Evolutionary conservation across 78 protist genomes (phyloP).

Genomic region (Tieghemostelium lacteum): DNA sequence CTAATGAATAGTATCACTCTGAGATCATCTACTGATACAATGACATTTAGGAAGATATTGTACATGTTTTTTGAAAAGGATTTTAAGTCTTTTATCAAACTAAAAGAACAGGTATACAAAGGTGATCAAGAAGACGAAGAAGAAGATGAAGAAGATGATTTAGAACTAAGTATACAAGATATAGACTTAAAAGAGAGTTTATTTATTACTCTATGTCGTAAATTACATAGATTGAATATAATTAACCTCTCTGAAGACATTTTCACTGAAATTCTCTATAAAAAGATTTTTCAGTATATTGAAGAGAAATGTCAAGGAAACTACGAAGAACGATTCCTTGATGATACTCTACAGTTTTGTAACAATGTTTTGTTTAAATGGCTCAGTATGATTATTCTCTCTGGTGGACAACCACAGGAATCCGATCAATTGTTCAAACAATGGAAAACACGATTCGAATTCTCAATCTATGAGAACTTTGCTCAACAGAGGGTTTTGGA

Average conservation of each 20-base stretch:
- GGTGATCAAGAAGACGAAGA: conserved; percentile 12
- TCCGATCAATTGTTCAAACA: conserved; percentile 23
- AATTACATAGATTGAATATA: conserved; percentile 28
- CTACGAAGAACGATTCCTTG: conserved; percentile 26
- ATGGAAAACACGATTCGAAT: conserved; percentile 66
- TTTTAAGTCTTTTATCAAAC: conserved; percentile 42
- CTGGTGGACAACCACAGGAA: background rate
- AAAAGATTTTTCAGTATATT: conserved; percentile 43
- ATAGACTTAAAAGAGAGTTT: conserved; percentile 35
- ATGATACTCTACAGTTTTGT: conserved; percentile 20
- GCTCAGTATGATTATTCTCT: conserved; percentile 45
- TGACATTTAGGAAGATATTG: conserved; percentile 18
- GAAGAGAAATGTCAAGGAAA: conserved; percentile 44
- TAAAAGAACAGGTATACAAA: conserved; percentile 6
- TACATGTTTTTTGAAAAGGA: conserved; percentile 63
- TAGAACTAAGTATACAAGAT: conserved; percentile 15
- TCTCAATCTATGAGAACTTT: conserved; percentile 65
- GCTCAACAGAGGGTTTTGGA: conserved; percentile 81
- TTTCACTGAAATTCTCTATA: conserved; percentile 29
- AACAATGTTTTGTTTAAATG: conserved; percentile 53
- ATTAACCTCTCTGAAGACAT: conserved; percentile 43
- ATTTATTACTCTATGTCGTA: conserved; percentile 29
- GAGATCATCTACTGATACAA: background rate
- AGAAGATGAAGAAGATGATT: conserved; percentile 27
- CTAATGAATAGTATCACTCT: conserved; percentile 21